Percentiles rank a stretch among this genome's conserved stretches.
phyloP scores from a whole-genome alignment of 2,329 filamentous ascomycete species.

The Phoma sp. region DNA sequence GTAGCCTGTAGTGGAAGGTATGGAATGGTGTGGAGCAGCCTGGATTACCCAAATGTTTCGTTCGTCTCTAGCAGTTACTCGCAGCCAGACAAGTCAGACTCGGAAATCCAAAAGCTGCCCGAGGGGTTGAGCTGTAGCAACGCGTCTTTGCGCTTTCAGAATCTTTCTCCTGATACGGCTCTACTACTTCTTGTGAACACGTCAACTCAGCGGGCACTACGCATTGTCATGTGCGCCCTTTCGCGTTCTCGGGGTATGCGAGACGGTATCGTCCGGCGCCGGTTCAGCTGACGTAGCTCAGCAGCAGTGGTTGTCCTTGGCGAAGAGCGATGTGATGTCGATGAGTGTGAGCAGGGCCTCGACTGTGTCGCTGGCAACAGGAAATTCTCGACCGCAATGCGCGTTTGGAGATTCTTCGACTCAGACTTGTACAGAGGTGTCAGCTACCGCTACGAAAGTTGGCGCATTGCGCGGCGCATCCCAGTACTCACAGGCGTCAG shows the following conservation, averaged over 20 bases:
- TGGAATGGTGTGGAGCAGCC: constrained; percentile 17
- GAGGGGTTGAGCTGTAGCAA: constrained; percentile 10
- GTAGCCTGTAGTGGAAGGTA: too few species aligned
- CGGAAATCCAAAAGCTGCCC: constrained; percentile 3
- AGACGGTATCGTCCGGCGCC: neutral
- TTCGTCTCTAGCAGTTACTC: constrained; percentile 39
- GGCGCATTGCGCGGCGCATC: neutral
- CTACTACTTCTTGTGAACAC: too few species aligned
- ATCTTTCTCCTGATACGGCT: neutral
- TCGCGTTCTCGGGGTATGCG: neutral
- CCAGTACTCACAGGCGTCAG: neutral
- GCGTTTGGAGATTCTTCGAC: neutral
- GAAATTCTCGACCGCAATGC: too few species aligned
- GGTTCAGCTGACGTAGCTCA: neutral
- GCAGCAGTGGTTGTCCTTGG: neutral
- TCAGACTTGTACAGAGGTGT: neutral
- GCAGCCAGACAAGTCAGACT: constrained; percentile 14
- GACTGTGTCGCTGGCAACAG: neutral
- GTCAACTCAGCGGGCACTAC: neutral
- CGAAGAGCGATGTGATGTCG: neutral
- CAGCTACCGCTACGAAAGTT: neutral
- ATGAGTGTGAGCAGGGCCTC: neutral
- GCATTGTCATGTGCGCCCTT: neutral
- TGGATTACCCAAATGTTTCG: constrained; percentile 36
- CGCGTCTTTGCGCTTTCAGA: constrained; percentile 3